A percentile compares a stretch with the other conserved stretches of the same genome.
Evolutionary conservation across 345 rosid species (phyloP).

Genomic region (Hirschfeldia incana): DNA sequence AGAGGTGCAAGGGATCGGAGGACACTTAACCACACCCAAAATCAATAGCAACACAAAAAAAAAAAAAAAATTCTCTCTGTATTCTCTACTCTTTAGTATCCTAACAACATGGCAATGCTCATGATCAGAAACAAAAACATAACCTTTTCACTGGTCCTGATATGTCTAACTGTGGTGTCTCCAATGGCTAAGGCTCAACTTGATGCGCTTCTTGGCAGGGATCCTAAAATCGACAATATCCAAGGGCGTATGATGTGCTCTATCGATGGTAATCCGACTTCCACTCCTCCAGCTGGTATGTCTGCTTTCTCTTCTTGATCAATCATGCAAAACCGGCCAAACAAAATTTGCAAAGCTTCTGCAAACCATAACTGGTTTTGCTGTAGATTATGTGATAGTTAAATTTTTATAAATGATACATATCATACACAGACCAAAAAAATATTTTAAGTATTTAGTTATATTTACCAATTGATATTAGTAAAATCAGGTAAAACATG

Average conservation of each 20-base stretch:
- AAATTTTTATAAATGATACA: background rate
- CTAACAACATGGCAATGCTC: constrained; percentile 17
- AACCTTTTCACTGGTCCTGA: constrained; percentile 18
- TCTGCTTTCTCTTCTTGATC: background rate
- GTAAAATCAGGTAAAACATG: background rate
- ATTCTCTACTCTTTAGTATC: background rate
- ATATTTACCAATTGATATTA: background rate
- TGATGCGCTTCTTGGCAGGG: constrained; percentile 38
- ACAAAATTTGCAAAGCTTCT: background rate
- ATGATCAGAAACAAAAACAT: constrained; percentile 19
- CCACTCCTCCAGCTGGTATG: constrained; percentile 41
- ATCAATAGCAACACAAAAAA: constrained; percentile 12
- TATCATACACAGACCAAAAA: background rate
- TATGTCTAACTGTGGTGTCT: constrained; percentile 29
- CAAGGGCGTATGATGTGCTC: constrained; percentile 54
- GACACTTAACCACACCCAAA: constrained; percentile 29
- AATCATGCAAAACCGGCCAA: background rate
- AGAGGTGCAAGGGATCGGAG: constrained; percentile 25
- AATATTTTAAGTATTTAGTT: too few species aligned
- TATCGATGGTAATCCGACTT: constrained; percentile 35
- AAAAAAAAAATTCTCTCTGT: background rate
- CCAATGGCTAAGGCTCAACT: constrained; percentile 56
- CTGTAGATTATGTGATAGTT: background rate
- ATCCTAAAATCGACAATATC: constrained; percentile 43
- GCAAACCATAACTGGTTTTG: background rate